Base-by-base conservation (phyloP, 768 basidiomycete species). In the Dentipellis fragilis region DNA sequence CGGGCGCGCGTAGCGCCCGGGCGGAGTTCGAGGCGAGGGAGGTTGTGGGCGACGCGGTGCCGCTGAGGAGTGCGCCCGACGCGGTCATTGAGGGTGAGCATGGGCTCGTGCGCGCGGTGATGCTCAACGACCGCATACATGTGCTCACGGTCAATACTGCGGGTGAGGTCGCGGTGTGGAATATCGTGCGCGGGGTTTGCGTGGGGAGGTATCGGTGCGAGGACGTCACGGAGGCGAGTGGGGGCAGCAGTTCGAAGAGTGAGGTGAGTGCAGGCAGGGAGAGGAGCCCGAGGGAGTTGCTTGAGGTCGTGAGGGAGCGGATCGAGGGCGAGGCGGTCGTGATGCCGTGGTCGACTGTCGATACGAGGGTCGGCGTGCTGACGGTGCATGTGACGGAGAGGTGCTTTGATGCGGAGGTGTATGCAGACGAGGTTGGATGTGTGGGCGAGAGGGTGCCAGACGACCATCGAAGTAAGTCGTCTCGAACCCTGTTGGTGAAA, bases 321-420 rank as follows among this genome's bases (percentile, higher is more conserved):
- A 89, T 98, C n/a, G 96, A 99, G 65, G 94, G 95, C 29, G 93
- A 98, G 66, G 91, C 89, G 0, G 85, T 89, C 29, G 83, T 90
- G 9, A 73, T 83, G 22, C 72, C 84, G 11, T 99, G 95, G 95
- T 87, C 89, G 39, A 79, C 78, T 14, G 85, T 89, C 23, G 95
- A 97, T 68, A 95, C 93, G 4, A 87, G 89, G 68, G 84, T 86
- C 8, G 95, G 95, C 7, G 80, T 91, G 21, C 73, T 99, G 57
- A 85, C 88, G 2, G 81, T 98, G 3, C 91, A 96, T 69, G 62
- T 99, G 47, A 88, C 80, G 48, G 93, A 96, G 61, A 77, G 81
- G 49, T 91, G 85, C 57, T 98, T 97, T 66, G 94, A 98, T 54
- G 89, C 90, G 6, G 96, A 99, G 70, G 83, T 95, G 2, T 97